phyloP scores from a whole-genome alignment of 257 asterid genomes.

The Oldenlandia corymbosa region DNA sequence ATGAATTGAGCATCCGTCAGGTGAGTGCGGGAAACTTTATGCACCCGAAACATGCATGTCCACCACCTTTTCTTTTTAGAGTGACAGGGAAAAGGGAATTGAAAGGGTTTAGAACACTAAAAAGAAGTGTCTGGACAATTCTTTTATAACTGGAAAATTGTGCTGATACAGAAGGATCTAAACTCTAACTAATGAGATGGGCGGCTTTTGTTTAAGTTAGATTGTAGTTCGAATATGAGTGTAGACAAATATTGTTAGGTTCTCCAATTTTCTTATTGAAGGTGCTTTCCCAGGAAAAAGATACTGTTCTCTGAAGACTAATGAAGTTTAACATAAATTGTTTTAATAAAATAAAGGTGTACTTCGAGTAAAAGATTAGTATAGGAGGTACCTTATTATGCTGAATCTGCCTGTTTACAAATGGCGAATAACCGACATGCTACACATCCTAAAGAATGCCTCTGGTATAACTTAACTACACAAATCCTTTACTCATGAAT shows the following conservation, averaged over 20 bases:
- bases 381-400: not conserved
- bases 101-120: not conserved
- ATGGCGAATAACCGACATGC: no score
- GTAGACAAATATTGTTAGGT: not conserved
- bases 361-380: no score
- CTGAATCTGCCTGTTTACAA: not conserved
- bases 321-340: no score
- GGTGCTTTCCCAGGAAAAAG: no score
- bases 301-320: no score
- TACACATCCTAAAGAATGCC: no score
- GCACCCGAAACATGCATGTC: not conserved
- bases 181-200: not conserved
- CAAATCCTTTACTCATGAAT: not conserved
- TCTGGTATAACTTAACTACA: no score
- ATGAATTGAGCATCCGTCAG: slow-evolving; percentile 59
- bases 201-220: not conserved
- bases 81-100: not conserved
- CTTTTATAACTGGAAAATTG: not conserved
- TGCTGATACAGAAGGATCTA: not conserved
- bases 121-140: not conserved
- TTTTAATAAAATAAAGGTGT: no score
- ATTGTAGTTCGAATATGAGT: not conserved
- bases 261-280: no score
- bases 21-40: slow-evolving; percentile 23
- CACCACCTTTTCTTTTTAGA: not conserved